Evolutionary conservation across 768 basidiomycete genomes (phyloP), one percentile per base, ranked within the genome.

Genomic region (Amanita inopinata): DNA sequence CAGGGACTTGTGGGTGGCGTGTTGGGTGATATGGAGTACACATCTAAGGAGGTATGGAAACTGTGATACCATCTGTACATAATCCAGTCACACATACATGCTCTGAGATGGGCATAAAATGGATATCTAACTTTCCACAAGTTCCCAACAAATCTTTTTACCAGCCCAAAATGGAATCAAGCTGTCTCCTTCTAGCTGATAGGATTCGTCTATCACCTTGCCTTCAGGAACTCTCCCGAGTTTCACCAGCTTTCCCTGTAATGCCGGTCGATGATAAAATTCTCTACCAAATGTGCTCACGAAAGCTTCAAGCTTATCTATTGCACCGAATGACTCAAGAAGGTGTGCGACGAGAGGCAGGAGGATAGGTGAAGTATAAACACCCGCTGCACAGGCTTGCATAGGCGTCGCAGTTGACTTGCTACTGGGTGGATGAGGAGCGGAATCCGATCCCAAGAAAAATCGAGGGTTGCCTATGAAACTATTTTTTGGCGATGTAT

Each of bases 361-460:
- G 14, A 99, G 70, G 51, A 94, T 82, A 3, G 92, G 85, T 3
- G 87, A 89, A 1, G 96, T 98, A 61, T 98, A 98, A 40, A 98
- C 79, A 0, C 96, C 96, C 7, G 96, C 96, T 1, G 96, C 93
- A 61, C 96, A 99, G 12, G 78, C 67, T 23, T 78, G 71, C 14
- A 62, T 63, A 5, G 86, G 82, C 3, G 79, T 74, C 47, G 85
- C 76, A 12, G 74, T 78, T 3, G 83, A 73, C 61, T 91, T 83
- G 40, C 71, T 65, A 20, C 66, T 57, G 22, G 72, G 70, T 3
- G 85, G 80, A 61, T 99, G 96, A 30, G 96, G 96, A 1, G 96
- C 96, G 20, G 87, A 91, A 62, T 99, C 96, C 12, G 89, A 93
- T 14, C 96, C 96, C 43, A 99, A 70, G 76, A 99, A 99, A 64